These are phyloP conservation scores for Pseudocercospora vitis DNA, from an alignment of 2,329 filamentous ascomycete genomes.

Conservation along the genomic window DNA sequence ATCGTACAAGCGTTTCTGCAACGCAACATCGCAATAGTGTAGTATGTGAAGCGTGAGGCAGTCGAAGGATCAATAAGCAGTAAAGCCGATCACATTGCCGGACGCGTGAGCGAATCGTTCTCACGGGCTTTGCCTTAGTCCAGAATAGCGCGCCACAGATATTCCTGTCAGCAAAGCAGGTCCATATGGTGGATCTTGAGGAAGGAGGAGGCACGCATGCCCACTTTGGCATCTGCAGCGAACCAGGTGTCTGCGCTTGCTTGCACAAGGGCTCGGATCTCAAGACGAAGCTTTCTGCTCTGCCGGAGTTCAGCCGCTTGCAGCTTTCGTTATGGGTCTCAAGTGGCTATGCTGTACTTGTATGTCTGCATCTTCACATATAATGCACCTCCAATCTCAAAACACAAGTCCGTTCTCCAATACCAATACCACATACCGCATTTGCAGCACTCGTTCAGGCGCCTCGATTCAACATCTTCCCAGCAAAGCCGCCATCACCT, in stretches of 20 bases:
- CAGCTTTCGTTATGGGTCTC: neutral
- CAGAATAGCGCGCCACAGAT: neutral
- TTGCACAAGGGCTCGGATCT: neutral
- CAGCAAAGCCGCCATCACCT: neutral
- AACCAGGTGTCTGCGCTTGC: neutral
- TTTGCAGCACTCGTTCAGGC: neutral
- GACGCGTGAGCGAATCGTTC: neutral
- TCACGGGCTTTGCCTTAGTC: neutral
- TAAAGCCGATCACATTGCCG: neutral
- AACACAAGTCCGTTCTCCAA: neutral
- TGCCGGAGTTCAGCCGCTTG: neutral
- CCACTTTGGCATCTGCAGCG: neutral
- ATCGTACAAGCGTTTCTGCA: too few species aligned
- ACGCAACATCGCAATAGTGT: too few species aligned
- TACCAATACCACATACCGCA: neutral
- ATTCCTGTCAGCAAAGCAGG: neutral
- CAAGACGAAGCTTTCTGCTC: neutral
- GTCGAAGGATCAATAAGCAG: slow-evolving; percentile 5
- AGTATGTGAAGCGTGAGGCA: neutral
- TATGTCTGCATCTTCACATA: neutral
- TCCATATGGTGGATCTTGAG: neutral
- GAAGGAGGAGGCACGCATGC: neutral
- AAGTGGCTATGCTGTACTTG: neutral
- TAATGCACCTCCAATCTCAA: neutral
- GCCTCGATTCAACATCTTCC: neutral